These are phyloP conservation scores for Coemansia sp. DNA, from an alignment of 192 early-diverging fungal species.

Conservation along the genomic window DNA sequence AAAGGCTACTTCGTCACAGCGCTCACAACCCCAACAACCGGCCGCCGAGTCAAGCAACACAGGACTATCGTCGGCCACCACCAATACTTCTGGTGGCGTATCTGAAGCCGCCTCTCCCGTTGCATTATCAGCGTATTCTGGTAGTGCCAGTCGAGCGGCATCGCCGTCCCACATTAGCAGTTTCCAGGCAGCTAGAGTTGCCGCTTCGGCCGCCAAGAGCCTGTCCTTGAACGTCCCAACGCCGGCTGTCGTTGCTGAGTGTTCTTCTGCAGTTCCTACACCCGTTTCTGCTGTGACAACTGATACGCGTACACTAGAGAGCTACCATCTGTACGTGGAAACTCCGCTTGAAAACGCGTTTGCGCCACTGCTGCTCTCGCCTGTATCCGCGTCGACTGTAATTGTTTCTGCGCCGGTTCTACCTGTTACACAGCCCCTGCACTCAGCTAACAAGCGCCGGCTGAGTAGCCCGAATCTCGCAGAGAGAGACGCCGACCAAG, in stretches of 20 bases:
- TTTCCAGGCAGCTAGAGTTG: conserved; percentile 43
- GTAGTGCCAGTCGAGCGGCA: conserved; percentile 33
- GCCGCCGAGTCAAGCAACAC: background rate
- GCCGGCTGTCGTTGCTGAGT: background rate
- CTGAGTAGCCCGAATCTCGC: conserved; percentile 40
- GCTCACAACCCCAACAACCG: conserved; percentile 31
- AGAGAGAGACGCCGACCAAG: background rate
- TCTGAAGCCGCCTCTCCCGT: conserved; percentile 11
- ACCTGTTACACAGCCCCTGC: background rate
- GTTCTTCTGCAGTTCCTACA: background rate
- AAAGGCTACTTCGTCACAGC: conserved; percentile 45
- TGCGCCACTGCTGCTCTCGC: conserved; percentile 18
- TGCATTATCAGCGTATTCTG: conserved; percentile 21
- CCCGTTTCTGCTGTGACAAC: conserved; percentile 10
- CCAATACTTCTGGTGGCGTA: background rate
- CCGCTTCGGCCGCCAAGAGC: conserved; percentile 37
- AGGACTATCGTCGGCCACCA: background rate
- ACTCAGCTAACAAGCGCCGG: conserved; percentile 40
- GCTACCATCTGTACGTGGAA: conserved; percentile 52
- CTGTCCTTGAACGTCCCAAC: conserved; percentile 24
- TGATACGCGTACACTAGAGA: conserved; percentile 32
- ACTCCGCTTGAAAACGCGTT: conserved; percentile 42
- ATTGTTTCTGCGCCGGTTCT: background rate
- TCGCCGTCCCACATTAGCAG: conserved; percentile 37
- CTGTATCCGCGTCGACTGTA: conserved; percentile 4